Evolutionary conservation across 371 early-diverging fungal genomes (phyloP).

Genomic region (Lichtheimia corymbifera): DNA sequence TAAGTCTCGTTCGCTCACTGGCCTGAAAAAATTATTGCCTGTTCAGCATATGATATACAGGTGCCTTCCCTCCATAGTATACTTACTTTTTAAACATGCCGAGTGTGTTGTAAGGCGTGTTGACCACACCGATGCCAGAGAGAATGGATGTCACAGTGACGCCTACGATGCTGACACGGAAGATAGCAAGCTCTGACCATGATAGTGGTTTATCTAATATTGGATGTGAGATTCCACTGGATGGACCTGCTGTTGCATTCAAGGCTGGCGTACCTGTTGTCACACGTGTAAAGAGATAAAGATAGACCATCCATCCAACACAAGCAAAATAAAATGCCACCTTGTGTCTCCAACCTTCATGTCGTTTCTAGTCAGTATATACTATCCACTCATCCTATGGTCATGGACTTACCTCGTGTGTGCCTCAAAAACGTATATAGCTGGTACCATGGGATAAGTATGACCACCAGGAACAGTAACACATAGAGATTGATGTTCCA

Average conservation of each 20-base stretch:
- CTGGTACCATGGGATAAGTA: constrained; percentile 80
- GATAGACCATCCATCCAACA: constrained; percentile 58
- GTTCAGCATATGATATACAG: not conserved
- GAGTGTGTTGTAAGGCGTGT: constrained; percentile 76
- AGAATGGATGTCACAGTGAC: constrained; percentile 90
- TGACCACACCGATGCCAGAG: constrained; percentile 95
- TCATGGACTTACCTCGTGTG: constrained; percentile 22
- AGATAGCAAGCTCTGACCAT: constrained; percentile 71
- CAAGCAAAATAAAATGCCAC: constrained; percentile 39
- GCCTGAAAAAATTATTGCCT: constrained; percentile 1
- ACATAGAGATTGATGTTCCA: constrained; percentile 77
- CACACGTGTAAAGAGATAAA: constrained; percentile 66
- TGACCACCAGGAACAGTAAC: constrained; percentile 66
- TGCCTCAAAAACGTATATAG: constrained; percentile 61
- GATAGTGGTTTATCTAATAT: not conserved
- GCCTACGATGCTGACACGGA: constrained; percentile 84
- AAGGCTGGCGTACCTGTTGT: constrained; percentile 1
- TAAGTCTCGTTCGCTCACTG: constrained; percentile 37
- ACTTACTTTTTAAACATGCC: constrained; percentile 23
- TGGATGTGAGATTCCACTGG: not conserved
- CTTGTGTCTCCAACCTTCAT: constrained; percentile 35
- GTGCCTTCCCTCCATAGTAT: not conserved
- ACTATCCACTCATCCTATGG: not conserved
- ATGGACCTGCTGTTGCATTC: not conserved
- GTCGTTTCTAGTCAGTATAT: constrained; percentile 27